Conservation (phyloP, 2,329 filamentous ascomycete genomes). For the Aspergillus piperis region DNA sequence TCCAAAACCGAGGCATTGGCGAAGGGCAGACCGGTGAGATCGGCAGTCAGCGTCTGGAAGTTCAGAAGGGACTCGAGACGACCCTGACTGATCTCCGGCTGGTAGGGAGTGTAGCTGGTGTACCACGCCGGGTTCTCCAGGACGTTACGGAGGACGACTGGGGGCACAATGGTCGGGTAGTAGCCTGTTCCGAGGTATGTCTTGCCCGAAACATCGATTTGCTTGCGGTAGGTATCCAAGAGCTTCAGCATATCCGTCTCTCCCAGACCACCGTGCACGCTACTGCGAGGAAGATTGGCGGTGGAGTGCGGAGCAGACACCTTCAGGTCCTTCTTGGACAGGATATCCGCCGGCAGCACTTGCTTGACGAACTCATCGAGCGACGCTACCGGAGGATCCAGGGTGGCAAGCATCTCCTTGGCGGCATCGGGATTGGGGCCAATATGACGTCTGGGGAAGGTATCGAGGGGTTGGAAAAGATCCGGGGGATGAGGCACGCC, state of each 20-base stretch:
- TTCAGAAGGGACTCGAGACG: constrained; percentile 89
- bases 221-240: constrained; percentile 45
- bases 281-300: constrained; percentile 44
- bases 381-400: constrained; percentile 71
- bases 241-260: constrained; percentile 47
- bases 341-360: constrained; percentile 78
- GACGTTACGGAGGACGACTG: constrained; percentile 90
- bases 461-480: constrained; percentile 52
- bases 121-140: constrained; percentile 96
- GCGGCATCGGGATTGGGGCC: constrained; percentile 72
- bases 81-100: constrained; percentile 95
- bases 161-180: constrained; percentile 79
- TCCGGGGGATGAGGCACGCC: constrained; percentile 48
- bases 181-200: constrained; percentile 85
- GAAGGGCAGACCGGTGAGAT: constrained; percentile 82
- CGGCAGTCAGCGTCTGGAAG: constrained; percentile 90
- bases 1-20: constrained; percentile 90
- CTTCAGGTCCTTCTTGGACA: constrained; percentile 65
- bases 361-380: constrained; percentile 82
- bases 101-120: constrained; percentile 96
- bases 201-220: constrained; percentile 63
- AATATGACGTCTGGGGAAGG: constrained; percentile 82
- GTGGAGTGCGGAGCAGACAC: constrained; percentile 53
- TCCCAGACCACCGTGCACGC: constrained; percentile 48
- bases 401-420: constrained; percentile 73